Conservation (phyloP, 129 eudicot species). For the Chrysanthemum seticuspe region DNA sequence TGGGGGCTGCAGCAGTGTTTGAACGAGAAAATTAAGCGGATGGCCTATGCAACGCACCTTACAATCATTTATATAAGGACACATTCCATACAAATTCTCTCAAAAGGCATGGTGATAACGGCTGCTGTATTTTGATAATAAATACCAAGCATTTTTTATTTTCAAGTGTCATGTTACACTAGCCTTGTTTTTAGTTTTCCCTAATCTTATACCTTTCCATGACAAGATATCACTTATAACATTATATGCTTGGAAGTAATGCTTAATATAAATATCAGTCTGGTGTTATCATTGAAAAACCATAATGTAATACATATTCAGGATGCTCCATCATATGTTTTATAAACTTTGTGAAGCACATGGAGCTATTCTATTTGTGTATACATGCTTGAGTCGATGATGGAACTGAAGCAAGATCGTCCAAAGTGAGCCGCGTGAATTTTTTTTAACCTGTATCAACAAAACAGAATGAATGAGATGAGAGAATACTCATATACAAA, state of each 20-base stretch:
- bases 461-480: background rate
- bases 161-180: background rate
- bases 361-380: background rate
- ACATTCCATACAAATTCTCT: constrained; percentile 10
- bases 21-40: constrained; percentile 55
- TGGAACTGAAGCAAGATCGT: background rate
- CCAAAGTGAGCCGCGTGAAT: background rate
- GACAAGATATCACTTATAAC: background rate
- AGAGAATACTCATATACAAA: background rate
- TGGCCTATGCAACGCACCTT: constrained; percentile 11
- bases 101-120: background rate
- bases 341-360: constrained; percentile 10
- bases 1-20: constrained; percentile 85
- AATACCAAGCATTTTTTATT: background rate
- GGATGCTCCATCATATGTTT: background rate
- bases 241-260: constrained; percentile 3
- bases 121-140: constrained; percentile 3
- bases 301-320: constrained; percentile 17
- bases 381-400: constrained; percentile 5
- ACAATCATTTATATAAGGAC: background rate
- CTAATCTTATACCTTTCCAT: background rate
- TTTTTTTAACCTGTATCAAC: constrained; percentile 1
- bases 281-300: background rate
- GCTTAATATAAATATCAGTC: background rate
- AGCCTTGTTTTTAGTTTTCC: background rate